phyloP scores from a whole-genome alignment of 768 basidiomycete species.

The Rickenella mellea region DNA sequence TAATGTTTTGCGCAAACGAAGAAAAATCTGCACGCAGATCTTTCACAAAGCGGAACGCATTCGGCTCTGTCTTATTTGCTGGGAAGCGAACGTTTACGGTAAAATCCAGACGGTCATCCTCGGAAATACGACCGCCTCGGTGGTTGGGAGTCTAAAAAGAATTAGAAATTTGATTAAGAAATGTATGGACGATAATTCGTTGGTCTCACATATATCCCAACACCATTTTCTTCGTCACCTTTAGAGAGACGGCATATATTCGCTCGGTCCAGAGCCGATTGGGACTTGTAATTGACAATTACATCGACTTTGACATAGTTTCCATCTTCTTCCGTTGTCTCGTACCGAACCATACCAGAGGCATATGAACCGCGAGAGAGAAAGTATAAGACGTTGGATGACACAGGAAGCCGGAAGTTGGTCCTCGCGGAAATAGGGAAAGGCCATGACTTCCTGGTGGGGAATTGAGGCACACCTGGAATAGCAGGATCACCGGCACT shows the following conservation, averaged over 20 bases:
- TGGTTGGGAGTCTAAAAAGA: too few relatives aligned
- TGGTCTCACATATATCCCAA: slow-evolving; percentile 24
- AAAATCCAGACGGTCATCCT: too few relatives aligned
- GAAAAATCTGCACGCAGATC: slow-evolving; percentile 32
- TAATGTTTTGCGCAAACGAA: slow-evolving; percentile 28
- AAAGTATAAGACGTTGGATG: background rate
- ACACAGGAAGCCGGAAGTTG: background rate
- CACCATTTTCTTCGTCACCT: slow-evolving; percentile 11
- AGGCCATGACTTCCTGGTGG: too few relatives aligned
- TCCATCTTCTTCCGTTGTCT: background rate
- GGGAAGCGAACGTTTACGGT: too few relatives aligned
- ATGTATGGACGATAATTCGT: too few relatives aligned
- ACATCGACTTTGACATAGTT: slow-evolving; percentile 15
- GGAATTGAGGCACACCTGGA: too few relatives aligned
- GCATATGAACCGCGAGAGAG: background rate
- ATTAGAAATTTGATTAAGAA: too few relatives aligned
- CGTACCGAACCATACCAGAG: background rate
- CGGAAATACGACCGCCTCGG: too few relatives aligned
- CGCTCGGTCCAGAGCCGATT: slow-evolving; percentile 8
- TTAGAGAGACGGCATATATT: slow-evolving; percentile 14
- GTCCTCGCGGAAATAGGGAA: too few relatives aligned
- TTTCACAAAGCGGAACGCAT: slow-evolving; percentile 25
- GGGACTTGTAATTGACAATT: slow-evolving; percentile 8
- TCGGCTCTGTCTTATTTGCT: too few relatives aligned
- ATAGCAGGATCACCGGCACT: too few relatives aligned